These are phyloP conservation scores for Corinectria fuckeliana DNA, from an alignment of 2,329 filamentous ascomycete species.

Conservation along the genomic window DNA sequence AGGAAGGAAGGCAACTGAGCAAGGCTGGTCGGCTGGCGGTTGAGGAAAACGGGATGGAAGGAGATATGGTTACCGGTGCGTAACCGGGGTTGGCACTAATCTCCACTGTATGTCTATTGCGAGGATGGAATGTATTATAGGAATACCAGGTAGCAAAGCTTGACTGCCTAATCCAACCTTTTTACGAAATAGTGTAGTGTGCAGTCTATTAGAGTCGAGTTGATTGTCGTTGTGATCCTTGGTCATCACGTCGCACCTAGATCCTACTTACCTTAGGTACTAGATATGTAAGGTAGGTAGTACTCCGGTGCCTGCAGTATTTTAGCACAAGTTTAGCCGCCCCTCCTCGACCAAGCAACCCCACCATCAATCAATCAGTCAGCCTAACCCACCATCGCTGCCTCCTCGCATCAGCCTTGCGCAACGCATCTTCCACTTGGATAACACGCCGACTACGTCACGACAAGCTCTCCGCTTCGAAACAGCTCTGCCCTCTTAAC, in stretches of 20 bases:
- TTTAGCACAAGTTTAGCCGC: conserved; percentile 5
- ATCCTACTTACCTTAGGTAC: too few species aligned
- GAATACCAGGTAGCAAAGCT: conserved; percentile 33
- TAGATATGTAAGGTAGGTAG: too few species aligned
- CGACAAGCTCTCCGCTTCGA: not conserved
- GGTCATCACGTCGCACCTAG: not conserved
- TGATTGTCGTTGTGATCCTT: not conserved
- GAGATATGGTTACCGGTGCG: conserved; percentile 11
- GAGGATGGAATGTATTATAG: conserved; percentile 41
- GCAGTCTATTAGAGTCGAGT: not conserved
- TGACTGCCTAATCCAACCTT: conserved; percentile 35
- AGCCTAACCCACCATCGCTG: conserved; percentile 23
- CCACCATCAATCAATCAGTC: conserved; percentile 26
- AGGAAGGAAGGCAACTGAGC: conserved; percentile 53
- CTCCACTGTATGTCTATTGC: conserved; percentile 55
- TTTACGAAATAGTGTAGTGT: not conserved
- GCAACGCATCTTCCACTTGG: conserved; percentile 13
- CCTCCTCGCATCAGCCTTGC: conserved; percentile 33
- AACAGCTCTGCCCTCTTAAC: not conserved
- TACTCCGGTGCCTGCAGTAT: not conserved
- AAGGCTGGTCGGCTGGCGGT: not conserved
- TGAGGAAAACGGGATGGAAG: not conserved
- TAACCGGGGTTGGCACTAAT: conserved; percentile 42
- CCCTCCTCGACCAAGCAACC: conserved; percentile 24
- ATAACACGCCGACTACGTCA: not conserved